Conservation (phyloP, 2,329 filamentous ascomycete genomes). For the Albifimbria verrucaria region DNA sequence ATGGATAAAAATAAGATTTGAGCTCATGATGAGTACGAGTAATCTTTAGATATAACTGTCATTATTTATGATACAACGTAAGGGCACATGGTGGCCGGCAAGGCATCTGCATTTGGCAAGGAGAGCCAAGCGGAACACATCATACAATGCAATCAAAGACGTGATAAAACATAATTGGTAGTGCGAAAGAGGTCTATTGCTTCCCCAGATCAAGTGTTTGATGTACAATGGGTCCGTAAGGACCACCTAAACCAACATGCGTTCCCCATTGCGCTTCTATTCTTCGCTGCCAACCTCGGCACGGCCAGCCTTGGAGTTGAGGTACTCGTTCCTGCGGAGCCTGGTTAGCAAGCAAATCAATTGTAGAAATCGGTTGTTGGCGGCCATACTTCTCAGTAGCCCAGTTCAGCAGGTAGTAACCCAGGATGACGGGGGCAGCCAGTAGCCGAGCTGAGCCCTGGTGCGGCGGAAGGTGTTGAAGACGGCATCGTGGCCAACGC, state of each 20-base stretch:
- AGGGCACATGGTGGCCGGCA: no score
- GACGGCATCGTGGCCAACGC: constrained; percentile 73
- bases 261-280: constrained; percentile 25
- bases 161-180: neutral
- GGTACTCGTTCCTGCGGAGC: constrained; percentile 66
- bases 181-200: constrained; percentile 31
- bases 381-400: constrained; percentile 77
- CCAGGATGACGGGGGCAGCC: constrained; percentile 72
- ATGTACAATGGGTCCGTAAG: constrained; percentile 36
- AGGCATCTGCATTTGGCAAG: no score
- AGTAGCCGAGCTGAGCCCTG: constrained; percentile 83
- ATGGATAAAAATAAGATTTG: no score
- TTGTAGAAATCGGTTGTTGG: neutral
- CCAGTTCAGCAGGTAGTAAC: constrained; percentile 86
- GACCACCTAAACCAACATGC: constrained; percentile 26
- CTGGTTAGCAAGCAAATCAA: neutral
- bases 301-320: constrained; percentile 76
- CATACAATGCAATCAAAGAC: constrained; percentile 18
- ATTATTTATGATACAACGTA: no score
- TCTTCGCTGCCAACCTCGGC: constrained; percentile 47
- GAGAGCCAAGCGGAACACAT: neutral
- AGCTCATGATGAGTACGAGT: no score
- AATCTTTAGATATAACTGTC: no score
- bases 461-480: constrained; percentile 95
- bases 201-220: constrained; percentile 35